These are phyloP conservation scores for Pichia sp. DNA, from an alignment of 1,139 yeast species.

Conservation along the genomic window DNA sequence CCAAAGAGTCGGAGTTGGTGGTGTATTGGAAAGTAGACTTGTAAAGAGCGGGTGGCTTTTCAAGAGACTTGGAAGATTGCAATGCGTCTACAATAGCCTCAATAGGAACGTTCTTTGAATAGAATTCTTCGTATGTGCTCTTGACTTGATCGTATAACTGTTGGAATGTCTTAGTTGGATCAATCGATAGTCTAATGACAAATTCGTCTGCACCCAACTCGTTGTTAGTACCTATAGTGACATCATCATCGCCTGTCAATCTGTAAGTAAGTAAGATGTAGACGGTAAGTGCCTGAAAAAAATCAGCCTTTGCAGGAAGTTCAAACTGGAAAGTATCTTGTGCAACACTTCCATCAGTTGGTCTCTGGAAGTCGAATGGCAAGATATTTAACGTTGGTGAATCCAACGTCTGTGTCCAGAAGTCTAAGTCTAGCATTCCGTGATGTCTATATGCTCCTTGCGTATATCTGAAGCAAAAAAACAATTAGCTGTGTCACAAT, in stretches of 20 bases:
- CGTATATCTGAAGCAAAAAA: too few relatives aligned
- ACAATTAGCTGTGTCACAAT: too few relatives aligned
- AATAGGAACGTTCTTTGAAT: constrained; percentile 40
- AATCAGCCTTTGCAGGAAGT: constrained; percentile 31
- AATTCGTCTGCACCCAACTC: constrained; percentile 29
- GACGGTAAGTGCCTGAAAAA: constrained; percentile 55
- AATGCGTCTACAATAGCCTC: constrained; percentile 50
- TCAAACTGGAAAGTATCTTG: constrained; percentile 48
- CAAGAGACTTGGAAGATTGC: constrained; percentile 42
- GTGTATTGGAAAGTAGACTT: constrained; percentile 53
- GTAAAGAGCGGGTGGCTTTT: constrained; percentile 57
- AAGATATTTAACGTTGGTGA: constrained; percentile 80
- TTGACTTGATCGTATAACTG: constrained; percentile 43
- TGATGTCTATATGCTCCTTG: too few relatives aligned
- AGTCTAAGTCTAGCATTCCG: constrained; percentile 28
- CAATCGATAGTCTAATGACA: constrained; percentile 54
- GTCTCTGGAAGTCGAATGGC: constrained; percentile 83
- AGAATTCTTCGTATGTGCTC: constrained; percentile 35
- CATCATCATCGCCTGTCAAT: constrained; percentile 90
- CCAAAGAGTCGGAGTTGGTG: constrained; percentile 37
- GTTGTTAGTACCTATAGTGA: constrained; percentile 68
- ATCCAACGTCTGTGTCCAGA: constrained; percentile 66
- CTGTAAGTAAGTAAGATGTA: constrained; percentile 70
- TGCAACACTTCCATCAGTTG: constrained; percentile 60
- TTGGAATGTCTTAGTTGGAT: constrained; percentile 45